Conservation (phyloP, 2,329 filamentous ascomycete species). For the Epichloe hybrida region DNA sequence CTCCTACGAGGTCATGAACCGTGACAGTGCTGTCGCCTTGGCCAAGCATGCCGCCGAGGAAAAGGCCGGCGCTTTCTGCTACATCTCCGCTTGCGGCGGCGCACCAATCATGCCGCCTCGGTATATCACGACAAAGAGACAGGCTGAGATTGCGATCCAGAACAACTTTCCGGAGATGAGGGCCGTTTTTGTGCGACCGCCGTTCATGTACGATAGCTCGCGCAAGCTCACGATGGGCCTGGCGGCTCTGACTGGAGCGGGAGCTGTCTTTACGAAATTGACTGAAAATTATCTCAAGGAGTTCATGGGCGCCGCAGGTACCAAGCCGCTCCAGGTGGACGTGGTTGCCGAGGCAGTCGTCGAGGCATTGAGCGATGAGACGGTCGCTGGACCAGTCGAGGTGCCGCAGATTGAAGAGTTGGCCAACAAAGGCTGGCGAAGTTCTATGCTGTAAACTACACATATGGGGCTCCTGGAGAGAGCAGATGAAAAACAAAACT, state of each 20-base stretch:
- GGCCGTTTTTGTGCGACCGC: constrained; percentile 68
- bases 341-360: constrained; percentile 79
- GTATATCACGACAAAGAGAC: constrained; percentile 85
- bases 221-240: constrained; percentile 73
- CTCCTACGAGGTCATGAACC: constrained; percentile 96
- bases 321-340: constrained; percentile 81
- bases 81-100: constrained; percentile 77
- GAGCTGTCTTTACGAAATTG: constrained; percentile 61
- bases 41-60: constrained; percentile 60
- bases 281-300: constrained; percentile 63
- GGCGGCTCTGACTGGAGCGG: constrained; percentile 62
- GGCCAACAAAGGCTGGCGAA: constrained; percentile 75
- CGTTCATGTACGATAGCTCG: constrained; percentile 79
- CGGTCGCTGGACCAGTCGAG: constrained; percentile 62
- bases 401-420: constrained; percentile 68
- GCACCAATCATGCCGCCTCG: constrained; percentile 71
- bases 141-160: constrained; percentile 68
- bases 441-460: constrained; percentile 60
- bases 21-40: constrained; percentile 72
- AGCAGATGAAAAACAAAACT: constrained; percentile 4
- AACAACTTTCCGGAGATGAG: constrained; percentile 62
- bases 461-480: neutral
- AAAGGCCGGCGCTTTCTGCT: constrained; percentile 60
- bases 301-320: constrained; percentile 68
- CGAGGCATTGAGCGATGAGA: constrained; percentile 66